Evolutionary conservation across 441 rosid genomes (phyloP), one percentile per base, ranked within the genome.

Genomic region (Arabidopsis lyrata): DNA sequence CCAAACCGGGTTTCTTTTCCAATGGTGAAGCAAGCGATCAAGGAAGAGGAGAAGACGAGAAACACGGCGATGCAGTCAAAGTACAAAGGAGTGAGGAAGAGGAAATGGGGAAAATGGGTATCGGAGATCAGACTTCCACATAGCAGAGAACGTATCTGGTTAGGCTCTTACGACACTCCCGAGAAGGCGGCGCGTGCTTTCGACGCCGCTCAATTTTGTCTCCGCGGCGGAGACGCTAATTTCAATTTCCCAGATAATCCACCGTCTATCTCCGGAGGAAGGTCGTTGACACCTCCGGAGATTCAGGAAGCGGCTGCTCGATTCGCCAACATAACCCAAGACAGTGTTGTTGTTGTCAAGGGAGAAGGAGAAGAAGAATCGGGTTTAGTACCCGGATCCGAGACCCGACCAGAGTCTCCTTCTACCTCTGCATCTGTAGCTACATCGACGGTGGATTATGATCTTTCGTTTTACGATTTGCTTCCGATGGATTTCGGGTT

Each of bases 101-200:
- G 98, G 61, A 90, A 89, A 76, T 89, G 98, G 98, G 97, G 98
- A 0, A 93, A 86, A 55, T 93, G 92, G 92, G 97, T 93, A 39
- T 90, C 97, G 0, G 98, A 93, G 78, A 88, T 93, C 60, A 77
- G 98, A 72, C 86, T 93, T 0, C 93, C 97, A 0, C 82, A 90
- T 48, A 82, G 95, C 81, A 78, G 98, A 15, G 91, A 87, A 58
- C 76, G 98, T 3, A 93, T 93, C 34, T 93, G 98, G 98, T 53
- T 93, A 15, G 98, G 98, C 9, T 90, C 98, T 1, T 89, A 74
- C 67, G 90, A 86, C 74, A 77, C 92, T 0, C 76, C 93, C 0
- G 93, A 84, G 59, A 90, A 90, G 59, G 98, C 97, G 8, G 97
- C 97, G 1, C 86, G 90, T 45, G 97, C 98, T 2, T 93, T 93